Evolutionary conservation across 2,329 filamentous ascomycete genomes (phyloP).

Genomic region (Pseudocercospora pini-densiflorae): DNA sequence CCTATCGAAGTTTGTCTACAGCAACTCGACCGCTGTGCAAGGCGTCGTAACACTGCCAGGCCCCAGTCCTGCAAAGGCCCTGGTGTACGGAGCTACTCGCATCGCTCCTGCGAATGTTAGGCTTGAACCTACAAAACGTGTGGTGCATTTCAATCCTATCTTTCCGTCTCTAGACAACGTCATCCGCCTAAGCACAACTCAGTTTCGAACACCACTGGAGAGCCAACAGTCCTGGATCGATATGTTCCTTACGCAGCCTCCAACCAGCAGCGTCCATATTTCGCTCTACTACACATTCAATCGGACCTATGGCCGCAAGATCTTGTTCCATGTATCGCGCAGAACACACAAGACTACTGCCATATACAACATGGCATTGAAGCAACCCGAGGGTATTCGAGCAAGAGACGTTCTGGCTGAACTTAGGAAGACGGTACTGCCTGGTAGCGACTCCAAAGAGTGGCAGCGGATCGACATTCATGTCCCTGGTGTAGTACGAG

Average conservation of each 20-base stretch:
- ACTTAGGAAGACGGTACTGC: background rate
- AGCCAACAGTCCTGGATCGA: constrained; percentile 22
- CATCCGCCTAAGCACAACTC: constrained; percentile 19
- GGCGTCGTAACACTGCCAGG: background rate
- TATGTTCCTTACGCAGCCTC: constrained; percentile 26
- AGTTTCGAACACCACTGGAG: constrained; percentile 14
- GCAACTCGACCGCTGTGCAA: background rate
- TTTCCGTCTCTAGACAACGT: constrained; percentile 18
- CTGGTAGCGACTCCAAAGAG: background rate
- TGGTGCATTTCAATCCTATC: constrained; percentile 21
- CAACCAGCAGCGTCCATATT: constrained; percentile 17
- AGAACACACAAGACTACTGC: background rate
- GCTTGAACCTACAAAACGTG: background rate
- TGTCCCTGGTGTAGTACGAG: background rate
- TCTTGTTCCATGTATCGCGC: background rate
- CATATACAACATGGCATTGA: background rate
- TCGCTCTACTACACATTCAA: constrained; percentile 15
- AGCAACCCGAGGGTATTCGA: background rate
- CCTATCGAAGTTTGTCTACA: constrained; percentile 11
- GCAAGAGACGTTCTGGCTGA: background rate
- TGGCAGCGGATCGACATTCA: background rate
- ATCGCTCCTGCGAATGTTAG: too few species aligned
- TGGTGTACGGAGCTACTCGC: background rate
- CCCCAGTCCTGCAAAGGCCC: background rate
- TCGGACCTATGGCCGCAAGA: background rate